phyloP scores from a whole-genome alignment of 192 early-diverging fungal species.

The Backusella liffmaniae region DNA sequence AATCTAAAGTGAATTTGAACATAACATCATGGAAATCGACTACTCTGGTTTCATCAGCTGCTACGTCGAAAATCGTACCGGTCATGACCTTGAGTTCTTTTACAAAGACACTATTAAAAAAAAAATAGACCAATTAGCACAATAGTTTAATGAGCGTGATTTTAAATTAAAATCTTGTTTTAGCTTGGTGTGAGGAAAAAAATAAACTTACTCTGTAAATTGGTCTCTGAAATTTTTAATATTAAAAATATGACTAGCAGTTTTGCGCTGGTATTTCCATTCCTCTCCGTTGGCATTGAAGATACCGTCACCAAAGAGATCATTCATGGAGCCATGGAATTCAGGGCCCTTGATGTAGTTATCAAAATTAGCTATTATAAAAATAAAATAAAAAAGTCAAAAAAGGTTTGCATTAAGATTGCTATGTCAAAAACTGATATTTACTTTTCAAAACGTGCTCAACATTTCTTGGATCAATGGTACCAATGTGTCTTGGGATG shows the following conservation, averaged over 20 bases:
- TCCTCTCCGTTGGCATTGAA: slow-evolving; percentile 68
- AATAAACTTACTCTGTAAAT: slow-evolving; percentile 35
- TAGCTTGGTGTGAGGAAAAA: not conserved
- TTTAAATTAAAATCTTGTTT: not conserved
- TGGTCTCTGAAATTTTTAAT: slow-evolving; percentile 40
- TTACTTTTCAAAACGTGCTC: slow-evolving; percentile 42
- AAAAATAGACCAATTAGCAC: not conserved
- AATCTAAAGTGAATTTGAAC: slow-evolving; percentile 48
- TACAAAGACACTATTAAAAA: slow-evolving; percentile 33
- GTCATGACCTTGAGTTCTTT: slow-evolving; percentile 26
- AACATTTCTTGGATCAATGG: slow-evolving; percentile 32
- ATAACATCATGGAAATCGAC: slow-evolving; percentile 46
- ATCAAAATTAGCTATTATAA: slow-evolving; percentile 30
- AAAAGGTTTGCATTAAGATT: not conserved
- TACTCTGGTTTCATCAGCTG: slow-evolving; percentile 28
- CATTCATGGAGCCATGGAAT: slow-evolving; percentile 42
- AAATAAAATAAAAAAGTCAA: not conserved
- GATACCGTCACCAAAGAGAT: slow-evolving; percentile 66
- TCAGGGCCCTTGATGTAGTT: slow-evolving; percentile 42
- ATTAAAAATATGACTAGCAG: slow-evolving; percentile 38
- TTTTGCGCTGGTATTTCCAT: slow-evolving; percentile 64
- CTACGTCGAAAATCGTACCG: slow-evolving; percentile 19
- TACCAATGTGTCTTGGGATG: slow-evolving; percentile 25
- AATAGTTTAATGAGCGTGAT: not conserved
- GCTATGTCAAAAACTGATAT: not conserved